Base-by-base conservation (phyloP, 352 stramenopile genomes). In the Globisporangium yorkense region DNA sequence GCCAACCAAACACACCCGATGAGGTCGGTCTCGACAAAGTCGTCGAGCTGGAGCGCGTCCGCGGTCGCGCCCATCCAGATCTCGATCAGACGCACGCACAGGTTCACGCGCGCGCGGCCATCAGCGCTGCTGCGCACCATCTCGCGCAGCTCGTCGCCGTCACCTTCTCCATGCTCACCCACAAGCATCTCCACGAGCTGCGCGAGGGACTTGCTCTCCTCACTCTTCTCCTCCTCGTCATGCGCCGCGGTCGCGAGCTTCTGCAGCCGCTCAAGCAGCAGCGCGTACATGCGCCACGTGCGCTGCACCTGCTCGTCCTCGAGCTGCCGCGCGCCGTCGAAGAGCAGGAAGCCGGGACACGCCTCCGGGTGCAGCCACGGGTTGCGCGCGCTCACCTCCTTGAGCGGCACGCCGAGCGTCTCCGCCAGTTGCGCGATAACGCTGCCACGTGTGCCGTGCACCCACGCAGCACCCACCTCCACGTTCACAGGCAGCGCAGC, bases 381-480 rank as follows among this genome's bases (percentile, higher is more conserved):
- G 51, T 88, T 88, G 31, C 75, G 68, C 33, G 66, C 48, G 39
- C 73, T 83, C 40, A 90, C 68, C 46, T 68, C 59, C 37, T 87
- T 83, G 24, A 68, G 65, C n/a, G 54, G 51, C 15, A 90, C 74
- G 13, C 66, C 63, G 39, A 75, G 76, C 37, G 65, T 57, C 6
- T 43, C 52, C 3, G 77, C 80, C 10, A 75, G 59, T 12, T 61
- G 59, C 6, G 75, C 67, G 55, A 88, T 72, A 16, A 59, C 72
- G 45, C 85, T 84, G 41, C 56, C 64, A 5, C 68, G 59, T 1
- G 71, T 80, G 20, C 77, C 77, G 58, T 84, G 75, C 51, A 88
- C 82, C 77, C 75, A 88, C 39, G 77, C 77, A 10, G 77, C 73
- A 13, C 75, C 77, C 20, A 76, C 61, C 47, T 88, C 77, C 48